These are phyloP conservation scores for Phytophthora megakarya DNA, from an alignment of 352 stramenopile genomes.

Conservation along the genomic window DNA sequence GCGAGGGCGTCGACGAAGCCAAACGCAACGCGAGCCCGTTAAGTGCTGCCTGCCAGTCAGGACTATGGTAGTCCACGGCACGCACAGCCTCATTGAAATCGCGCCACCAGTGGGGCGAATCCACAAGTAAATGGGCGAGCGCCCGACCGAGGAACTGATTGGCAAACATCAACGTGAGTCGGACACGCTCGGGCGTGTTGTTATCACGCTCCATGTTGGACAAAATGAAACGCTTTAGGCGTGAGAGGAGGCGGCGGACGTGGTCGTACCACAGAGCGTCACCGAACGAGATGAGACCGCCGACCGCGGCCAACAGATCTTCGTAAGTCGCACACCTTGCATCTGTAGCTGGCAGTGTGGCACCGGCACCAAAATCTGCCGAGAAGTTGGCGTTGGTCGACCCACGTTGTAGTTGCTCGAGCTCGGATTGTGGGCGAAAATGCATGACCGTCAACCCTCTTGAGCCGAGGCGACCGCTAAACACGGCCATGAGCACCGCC, in stretches of 20 bases:
- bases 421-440: constrained; percentile 9
- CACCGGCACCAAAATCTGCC: neutral
- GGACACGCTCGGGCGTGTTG: constrained; percentile 9
- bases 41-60: constrained; percentile 2
- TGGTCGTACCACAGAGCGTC: constrained; percentile 13
- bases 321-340: neutral
- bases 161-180: constrained; percentile 2
- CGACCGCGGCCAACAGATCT: neutral
- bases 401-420: neutral
- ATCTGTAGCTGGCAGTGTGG: neutral
- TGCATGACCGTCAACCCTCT: constrained; percentile 6
- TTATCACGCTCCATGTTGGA: constrained; percentile 8
- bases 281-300: neutral
- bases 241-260: neutral
- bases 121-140: neutral
- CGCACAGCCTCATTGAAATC: neutral
- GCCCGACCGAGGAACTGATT: neutral
- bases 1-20: neutral
- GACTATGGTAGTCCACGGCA: constrained; percentile 2
- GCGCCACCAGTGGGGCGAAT: constrained; percentile 4
- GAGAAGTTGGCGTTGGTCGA: constrained; percentile 13
- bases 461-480: constrained; percentile 3
- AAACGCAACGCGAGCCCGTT: constrained; percentile 6
- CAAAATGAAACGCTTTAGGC: constrained; percentile 2
- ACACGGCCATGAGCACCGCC: constrained; percentile 2